Base-by-base conservation (phyloP, 768 basidiomycete species). In the Naematelia aurantialba region DNA sequence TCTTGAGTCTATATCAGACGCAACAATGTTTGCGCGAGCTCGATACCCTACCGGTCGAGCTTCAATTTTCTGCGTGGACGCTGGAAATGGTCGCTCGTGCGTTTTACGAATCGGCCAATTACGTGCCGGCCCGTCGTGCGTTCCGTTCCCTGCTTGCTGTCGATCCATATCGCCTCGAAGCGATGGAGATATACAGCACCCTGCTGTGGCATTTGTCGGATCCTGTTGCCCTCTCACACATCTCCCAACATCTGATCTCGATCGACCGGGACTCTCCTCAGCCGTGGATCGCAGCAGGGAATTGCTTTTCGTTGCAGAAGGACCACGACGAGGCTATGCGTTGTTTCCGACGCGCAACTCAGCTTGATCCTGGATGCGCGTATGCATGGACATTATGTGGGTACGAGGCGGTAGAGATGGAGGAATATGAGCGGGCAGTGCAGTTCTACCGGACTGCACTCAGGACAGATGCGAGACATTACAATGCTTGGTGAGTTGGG, bases 341-440 rank as follows among this genome's bases (percentile, higher is more conserved):
- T 75, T 96, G 92, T 80, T 98, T 99, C 80, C 83, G 86, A 59
- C 86, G 96, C 51, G 96, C 96, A 45, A 84, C 85, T 21, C 87
- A 93, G 76, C 77, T 97, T 75, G 91, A 91, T 76, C 87, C 91
- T 17, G 82, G 84, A 19, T 93, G 89, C 78, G 91, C 92, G 68
- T 98, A 98, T 78, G 91, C 92, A 65, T 94, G 89, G 80, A 96
- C 92, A 22, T 81, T 99, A 60, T 91, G 91, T 71, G 96, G 96
- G 52, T 93, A 98, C 78, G 96, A 99, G 81, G 89, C 87, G 27
- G 85, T 97, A 68, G 76, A 77, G 60, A 89, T 97, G 78, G 94
- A 98, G 70, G 91, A 98, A 80, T 81, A 91, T 65, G 89, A 94
- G 69, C 86, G 87, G 78, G 92, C 93, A 34, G 85, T 93, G 65